Evolutionary conservation across 1,284 basidiomycete species (phyloP).

Genomic region (Microbotryomycetes sp.): DNA sequence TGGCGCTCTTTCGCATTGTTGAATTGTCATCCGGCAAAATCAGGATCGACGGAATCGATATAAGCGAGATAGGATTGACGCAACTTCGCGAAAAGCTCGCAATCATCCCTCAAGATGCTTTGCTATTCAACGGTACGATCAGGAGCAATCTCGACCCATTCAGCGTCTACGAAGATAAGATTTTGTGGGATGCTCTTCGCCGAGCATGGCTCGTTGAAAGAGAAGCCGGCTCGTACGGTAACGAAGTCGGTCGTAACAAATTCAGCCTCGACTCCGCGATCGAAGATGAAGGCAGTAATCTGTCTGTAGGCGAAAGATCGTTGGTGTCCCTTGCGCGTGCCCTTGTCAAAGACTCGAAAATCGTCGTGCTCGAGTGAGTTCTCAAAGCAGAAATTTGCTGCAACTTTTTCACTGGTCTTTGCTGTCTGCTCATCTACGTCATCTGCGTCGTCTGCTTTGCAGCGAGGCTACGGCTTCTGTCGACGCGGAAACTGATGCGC

Average conservation of each 20-base stretch:
- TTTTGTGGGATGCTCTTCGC: conserved; percentile 42
- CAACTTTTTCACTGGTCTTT: neutral
- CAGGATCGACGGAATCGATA: conserved; percentile 61
- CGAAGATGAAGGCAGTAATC: conserved; percentile 78
- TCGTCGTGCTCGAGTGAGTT: conserved; percentile 59
- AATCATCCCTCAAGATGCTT: conserved; percentile 64
- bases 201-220: conserved; percentile 41
- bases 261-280: conserved; percentile 73
- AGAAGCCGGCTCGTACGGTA: conserved; percentile 11
- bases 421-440: too few species aligned
- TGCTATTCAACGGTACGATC: conserved; percentile 48
- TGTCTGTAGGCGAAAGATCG: conserved; percentile 57
- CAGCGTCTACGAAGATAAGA: conserved; percentile 40
- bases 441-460: too few species aligned
- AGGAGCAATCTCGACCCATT: conserved; percentile 44
- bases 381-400: conserved; percentile 27
- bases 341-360: conserved; percentile 64
- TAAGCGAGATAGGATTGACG: conserved; percentile 49
- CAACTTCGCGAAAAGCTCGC: conserved; percentile 57
- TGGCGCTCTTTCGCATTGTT: conserved; percentile 62
- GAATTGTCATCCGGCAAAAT: conserved; percentile 59
- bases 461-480: conserved; percentile 78
- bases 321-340: conserved; percentile 74
- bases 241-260: conserved; percentile 37
- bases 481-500: conserved; percentile 63